Percentiles rank a stretch among this genome's conserved stretches.
Conservation (phyloP, 805 yeast species). For the Priceomyces carsonii region DNA sequence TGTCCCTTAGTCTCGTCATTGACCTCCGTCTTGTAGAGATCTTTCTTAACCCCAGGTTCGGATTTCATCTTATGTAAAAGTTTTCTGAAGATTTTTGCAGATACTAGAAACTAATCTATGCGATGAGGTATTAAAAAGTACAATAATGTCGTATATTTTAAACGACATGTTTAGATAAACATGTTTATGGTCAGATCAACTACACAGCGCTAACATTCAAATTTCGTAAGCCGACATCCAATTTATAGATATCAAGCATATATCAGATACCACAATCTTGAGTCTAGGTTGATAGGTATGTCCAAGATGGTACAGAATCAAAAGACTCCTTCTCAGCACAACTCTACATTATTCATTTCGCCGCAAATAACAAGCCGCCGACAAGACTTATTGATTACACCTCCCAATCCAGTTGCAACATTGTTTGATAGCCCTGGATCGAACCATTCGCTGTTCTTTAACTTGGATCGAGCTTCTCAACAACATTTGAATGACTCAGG, state of each 20-base stretch:
- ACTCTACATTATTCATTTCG: conserved; percentile 72
- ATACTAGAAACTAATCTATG: too few species aligned
- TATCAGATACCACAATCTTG: too few species aligned
- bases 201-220: too few species aligned
- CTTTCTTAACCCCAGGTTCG: conserved; percentile 1
- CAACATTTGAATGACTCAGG: conserved; percentile 6
- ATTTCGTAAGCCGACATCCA: too few species aligned
- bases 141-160: conserved; percentile 1
- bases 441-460: conserved; percentile 40
- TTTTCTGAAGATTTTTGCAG: too few species aligned
- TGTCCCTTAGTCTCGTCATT: conserved; percentile 1
- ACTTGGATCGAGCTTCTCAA: conserved; percentile 20
- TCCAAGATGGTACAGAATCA: conserved; percentile 23
- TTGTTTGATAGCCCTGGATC: conserved; percentile 45
- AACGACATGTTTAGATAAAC: conserved; percentile 1
- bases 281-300: too few species aligned
- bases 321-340: conserved; percentile 56
- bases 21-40: background rate
- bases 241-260: too few species aligned
- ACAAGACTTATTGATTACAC: conserved; percentile 45
- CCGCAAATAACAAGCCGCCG: conserved; percentile 54
- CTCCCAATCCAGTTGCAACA: conserved; percentile 48
- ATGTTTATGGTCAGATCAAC: conserved; percentile 3
- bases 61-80: background rate
- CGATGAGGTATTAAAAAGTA: conserved; percentile 3